Evolutionary conservation across 208 protist genomes (phyloP).

Genomic region (Wallacemonas sp.): DNA sequence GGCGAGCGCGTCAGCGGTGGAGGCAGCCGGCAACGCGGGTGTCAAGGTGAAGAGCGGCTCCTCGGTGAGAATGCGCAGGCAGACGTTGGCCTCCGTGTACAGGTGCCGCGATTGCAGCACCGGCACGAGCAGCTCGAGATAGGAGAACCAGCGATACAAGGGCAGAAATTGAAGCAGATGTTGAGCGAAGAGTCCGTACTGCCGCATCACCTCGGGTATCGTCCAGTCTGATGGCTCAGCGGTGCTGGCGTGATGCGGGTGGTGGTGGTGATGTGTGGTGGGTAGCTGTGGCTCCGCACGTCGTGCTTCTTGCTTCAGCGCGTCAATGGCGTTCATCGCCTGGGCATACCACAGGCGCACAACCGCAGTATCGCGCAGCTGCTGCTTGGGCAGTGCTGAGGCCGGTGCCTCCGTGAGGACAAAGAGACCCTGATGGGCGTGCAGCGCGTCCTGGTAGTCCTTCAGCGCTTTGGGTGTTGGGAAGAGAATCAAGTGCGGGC

Average conservation of each 20-base stretch:
- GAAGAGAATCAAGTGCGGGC: constrained; percentile 4
- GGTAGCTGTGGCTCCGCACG: neutral
- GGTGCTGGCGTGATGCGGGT: neutral
- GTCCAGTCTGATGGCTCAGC: neutral
- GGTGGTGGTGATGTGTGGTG: neutral
- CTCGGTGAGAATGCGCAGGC: constrained; percentile 53
- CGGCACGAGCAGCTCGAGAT: constrained; percentile 61
- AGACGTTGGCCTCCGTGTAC: constrained; percentile 68
- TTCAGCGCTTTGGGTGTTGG: constrained; percentile 21
- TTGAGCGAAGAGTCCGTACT: constrained; percentile 45
- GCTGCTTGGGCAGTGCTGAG: neutral
- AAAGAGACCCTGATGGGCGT: constrained; percentile 24
- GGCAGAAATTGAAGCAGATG: constrained; percentile 75
- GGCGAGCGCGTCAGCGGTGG: neutral
- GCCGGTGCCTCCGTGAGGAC: constrained; percentile 2
- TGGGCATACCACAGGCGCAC: neutral
- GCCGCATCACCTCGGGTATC: constrained; percentile 28
- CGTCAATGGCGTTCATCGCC: neutral
- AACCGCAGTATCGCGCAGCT: neutral
- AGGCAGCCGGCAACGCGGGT: neutral
- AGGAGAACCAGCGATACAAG: constrained; percentile 69
- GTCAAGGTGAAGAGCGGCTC: constrained; percentile 49
- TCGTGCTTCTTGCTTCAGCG: neutral
- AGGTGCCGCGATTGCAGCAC: constrained; percentile 52
- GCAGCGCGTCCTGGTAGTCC: constrained; percentile 27